phyloP scores from a whole-genome alignment of 148 eudicot species.

The Drosera capensis region DNA sequence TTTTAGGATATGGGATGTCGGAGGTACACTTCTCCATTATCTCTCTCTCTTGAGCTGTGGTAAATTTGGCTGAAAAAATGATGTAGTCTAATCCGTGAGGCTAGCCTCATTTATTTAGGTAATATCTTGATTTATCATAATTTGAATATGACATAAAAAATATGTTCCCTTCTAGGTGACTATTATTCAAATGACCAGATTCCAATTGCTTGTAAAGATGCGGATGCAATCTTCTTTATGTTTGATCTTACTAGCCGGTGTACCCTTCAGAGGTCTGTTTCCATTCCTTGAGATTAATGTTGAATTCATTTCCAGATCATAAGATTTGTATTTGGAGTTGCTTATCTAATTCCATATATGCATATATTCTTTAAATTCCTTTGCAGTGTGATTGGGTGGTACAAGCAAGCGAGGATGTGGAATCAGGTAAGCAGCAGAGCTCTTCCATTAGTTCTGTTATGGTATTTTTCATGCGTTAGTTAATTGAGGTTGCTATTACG shows the following conservation, averaged over 20 bases:
- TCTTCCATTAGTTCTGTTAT: too few relatives aligned
- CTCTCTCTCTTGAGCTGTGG: background rate
- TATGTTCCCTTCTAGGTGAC: conserved; percentile 26
- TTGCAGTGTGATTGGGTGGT: conserved; percentile 68
- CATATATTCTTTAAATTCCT: background rate
- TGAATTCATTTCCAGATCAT: background rate
- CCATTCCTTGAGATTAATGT: background rate
- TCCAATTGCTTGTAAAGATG: conserved; percentile 77
- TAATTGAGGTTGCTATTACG: background rate
- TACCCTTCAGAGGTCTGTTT: conserved; percentile 46
- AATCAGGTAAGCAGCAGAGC: conserved; percentile 73
- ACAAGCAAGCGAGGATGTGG: conserved; percentile 65
- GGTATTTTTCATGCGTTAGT: background rate
- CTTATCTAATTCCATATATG: background rate
- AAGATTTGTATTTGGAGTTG: background rate
- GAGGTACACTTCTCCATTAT: conserved; percentile 24
- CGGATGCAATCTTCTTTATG: conserved; percentile 71
- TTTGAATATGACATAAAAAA: background rate
- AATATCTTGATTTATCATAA: background rate
- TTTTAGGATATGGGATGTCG: conserved; percentile 87
- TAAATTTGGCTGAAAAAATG: too few relatives aligned
- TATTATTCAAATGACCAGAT: conserved; percentile 40
- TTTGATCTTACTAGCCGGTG: conserved; percentile 79
- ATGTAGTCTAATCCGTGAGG: too few relatives aligned
- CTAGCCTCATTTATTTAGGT: background rate